Evolutionary conservation across 2,329 filamentous ascomycete species (phyloP), one percentile per base, ranked within the genome.

Genomic region (Colletotrichum sp.): DNA sequence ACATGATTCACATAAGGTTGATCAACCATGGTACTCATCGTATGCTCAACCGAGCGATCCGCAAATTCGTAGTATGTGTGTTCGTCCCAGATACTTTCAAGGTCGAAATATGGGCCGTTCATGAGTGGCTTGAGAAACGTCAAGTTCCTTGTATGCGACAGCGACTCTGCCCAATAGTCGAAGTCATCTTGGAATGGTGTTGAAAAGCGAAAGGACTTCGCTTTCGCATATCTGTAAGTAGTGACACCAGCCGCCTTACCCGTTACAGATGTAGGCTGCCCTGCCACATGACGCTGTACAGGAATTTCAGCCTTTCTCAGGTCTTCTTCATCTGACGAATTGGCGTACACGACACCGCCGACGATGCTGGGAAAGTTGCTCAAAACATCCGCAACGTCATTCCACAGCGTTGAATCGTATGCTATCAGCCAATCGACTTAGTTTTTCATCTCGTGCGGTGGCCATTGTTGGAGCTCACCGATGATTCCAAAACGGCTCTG

Each of bases 81-180:
- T 83, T 96, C 93, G 8, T 95, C 93, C 94, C 94, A 96, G 66
- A 96, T 93, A 2, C 89, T 88, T 81, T 96, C 94, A 12, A 96
- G 89, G 79, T 96, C 93, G 79, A 96, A 95, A 76, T 88, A 89
- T 0, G 94, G 94, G 0, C 94, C 94, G 0, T 86, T 85, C 8
- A 94, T 84, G 2, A 89, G 84, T 8, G 88, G 88, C 80, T 95
- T 95, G 11, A 96, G 80, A 77, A 95, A 94, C 0, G 87, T 84
- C 3, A 95, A 84, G 71, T 87, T 92, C 2, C 94, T 89, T 1
- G 93, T 94, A 80, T 96, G 93, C 0, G 92, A 88, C 0, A 95
- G 85, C 0, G 89, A 87, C 39, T 92, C 93, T 0, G 89, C 84
- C 7, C 87, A 82, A 75, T 89, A 87, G 76, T 89, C 84, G 82